A percentile compares a stretch with the other conserved stretches of the same genome.
Conservation (phyloP, 306 rosid species). For the Parietaria judaica region DNA sequence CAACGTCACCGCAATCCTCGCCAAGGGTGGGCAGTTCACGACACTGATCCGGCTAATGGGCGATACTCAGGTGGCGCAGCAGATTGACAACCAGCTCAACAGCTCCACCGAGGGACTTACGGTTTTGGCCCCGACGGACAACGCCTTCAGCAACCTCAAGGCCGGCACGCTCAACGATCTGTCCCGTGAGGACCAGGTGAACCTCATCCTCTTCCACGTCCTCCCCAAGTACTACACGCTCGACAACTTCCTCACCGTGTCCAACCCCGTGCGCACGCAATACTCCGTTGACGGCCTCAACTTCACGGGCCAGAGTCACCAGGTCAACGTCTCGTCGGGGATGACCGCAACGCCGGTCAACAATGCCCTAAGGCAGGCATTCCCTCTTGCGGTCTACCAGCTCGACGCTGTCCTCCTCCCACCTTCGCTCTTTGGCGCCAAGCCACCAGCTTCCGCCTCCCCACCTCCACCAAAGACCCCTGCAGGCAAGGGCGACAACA, state of each 20-base stretch:
- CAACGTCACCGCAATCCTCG: slow-evolving; percentile 56
- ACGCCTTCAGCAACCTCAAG: slow-evolving; percentile 60
- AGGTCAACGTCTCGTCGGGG: slow-evolving; percentile 69
- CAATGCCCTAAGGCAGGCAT: slow-evolving; percentile 46
- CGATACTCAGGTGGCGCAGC: slow-evolving; percentile 39
- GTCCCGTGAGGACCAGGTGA: slow-evolving; percentile 29
- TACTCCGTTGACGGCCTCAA: slow-evolving; percentile 49
- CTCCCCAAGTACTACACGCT: slow-evolving; percentile 53
- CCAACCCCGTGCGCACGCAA: slow-evolving; percentile 73
- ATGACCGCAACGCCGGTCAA: slow-evolving; percentile 33
- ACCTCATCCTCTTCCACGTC: slow-evolving; percentile 55
- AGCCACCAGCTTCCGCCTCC: slow-evolving; percentile 28
- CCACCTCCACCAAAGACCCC: slow-evolving; percentile 27
- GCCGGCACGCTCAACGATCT: slow-evolving; percentile 58
- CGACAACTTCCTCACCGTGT: slow-evolving; percentile 37
- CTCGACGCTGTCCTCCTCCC: slow-evolving; percentile 72
- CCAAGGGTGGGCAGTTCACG: slow-evolving; percentile 50
- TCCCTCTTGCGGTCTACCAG: slow-evolving; percentile 50
- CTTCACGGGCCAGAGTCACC: slow-evolving; percentile 62
- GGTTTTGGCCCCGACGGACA: slow-evolving; percentile 80
- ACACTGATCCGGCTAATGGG: slow-evolving; percentile 42
- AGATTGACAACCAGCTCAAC: slow-evolving; percentile 58
- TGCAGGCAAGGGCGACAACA: not conserved
- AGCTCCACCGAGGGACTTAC: slow-evolving; percentile 48
- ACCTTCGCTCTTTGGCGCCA: slow-evolving; percentile 30